These are phyloP conservation scores for Paraglomus occultum DNA, from an alignment of 192 early-diverging fungal species.

Conservation along the genomic window DNA sequence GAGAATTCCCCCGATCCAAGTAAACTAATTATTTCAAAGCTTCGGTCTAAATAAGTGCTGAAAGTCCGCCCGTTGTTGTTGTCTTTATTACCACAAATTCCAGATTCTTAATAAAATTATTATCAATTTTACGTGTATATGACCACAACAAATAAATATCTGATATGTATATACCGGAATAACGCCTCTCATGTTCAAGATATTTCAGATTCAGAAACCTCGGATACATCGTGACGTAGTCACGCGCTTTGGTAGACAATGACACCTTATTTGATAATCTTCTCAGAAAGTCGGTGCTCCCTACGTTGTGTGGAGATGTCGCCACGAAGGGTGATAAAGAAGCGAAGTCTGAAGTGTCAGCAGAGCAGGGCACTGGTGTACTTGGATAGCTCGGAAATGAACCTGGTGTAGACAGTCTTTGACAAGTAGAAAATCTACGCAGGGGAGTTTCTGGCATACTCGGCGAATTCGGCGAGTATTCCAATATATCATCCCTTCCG, in stretches of 20 bases:
- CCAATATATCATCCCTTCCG: not conserved
- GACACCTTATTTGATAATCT: too few species aligned
- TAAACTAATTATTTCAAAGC: conserved; percentile 61
- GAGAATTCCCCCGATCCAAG: conserved; percentile 85
- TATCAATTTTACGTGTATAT: not conserved
- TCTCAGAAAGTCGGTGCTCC: too few species aligned
- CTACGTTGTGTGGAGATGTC: too few species aligned
- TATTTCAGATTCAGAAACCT: too few species aligned
- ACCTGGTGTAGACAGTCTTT: not conserved
- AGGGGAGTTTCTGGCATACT: not conserved
- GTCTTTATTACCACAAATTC: conserved; percentile 3
- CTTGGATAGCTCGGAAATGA: not conserved
- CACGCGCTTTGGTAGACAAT: too few species aligned
- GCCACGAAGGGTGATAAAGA: too few species aligned
- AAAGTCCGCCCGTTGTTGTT: conserved; percentile 28
- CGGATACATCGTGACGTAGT: too few species aligned
- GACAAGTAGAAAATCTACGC: not conserved
- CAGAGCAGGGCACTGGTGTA: too few species aligned
- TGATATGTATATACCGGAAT: not conserved
- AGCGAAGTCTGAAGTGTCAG: too few species aligned
- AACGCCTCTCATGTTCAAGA: not conserved
- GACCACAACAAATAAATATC: conserved; percentile 1
- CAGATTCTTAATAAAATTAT: conserved; percentile 3
- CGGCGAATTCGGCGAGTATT: not conserved
- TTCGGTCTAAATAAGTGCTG: conserved; percentile 59